Percentiles rank a stretch among this genome's conserved stretches.
These are phyloP conservation scores for Arctostaphylos glauca DNA, from an alignment of 148 eudicot genomes.

Conservation along the genomic window DNA sequence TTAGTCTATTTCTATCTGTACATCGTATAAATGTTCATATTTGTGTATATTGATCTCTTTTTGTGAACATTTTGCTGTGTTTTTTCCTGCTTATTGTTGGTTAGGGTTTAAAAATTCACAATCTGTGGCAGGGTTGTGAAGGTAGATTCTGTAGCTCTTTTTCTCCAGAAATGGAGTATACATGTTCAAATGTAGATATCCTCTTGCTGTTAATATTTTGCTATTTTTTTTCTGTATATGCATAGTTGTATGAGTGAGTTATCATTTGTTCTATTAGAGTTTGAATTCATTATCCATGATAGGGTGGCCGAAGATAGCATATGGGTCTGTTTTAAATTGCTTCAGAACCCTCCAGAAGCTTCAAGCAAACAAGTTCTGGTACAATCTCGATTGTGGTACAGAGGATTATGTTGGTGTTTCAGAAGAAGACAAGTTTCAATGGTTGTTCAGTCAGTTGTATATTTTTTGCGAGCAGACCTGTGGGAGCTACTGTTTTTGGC, in stretches of 20 bases:
- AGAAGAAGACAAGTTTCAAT: conserved; percentile 25
- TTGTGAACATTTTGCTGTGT: not conserved
- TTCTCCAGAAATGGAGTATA: not conserved
- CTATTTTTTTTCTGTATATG: not conserved
- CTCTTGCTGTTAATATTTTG: not conserved
- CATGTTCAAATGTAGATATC: not conserved
- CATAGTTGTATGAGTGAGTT: not conserved
- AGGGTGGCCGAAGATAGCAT: conserved; percentile 43
- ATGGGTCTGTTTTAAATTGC: conserved; percentile 31
- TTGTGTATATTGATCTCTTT: not conserved
- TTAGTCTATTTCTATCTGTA: not conserved
- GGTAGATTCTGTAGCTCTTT: not conserved
- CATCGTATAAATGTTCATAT: not conserved
- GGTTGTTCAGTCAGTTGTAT: conserved; percentile 31
- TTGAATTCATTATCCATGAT: conserved; percentile 50
- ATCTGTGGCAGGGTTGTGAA: not conserved
- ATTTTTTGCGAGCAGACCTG: conserved; percentile 31
- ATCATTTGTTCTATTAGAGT: conserved; percentile 37
- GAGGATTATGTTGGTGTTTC: conserved; percentile 13
- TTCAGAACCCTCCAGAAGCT: conserved; percentile 23
- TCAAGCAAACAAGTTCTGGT: not conserved
- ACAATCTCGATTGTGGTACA: conserved; percentile 6
- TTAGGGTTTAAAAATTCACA: not conserved
- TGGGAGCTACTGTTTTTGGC: conserved; percentile 34
- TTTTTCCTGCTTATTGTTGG: conserved; percentile 11